phyloP scores from a whole-genome alignment of 2,329 filamentous ascomycete genomes.

The Aspergillus felis region DNA sequence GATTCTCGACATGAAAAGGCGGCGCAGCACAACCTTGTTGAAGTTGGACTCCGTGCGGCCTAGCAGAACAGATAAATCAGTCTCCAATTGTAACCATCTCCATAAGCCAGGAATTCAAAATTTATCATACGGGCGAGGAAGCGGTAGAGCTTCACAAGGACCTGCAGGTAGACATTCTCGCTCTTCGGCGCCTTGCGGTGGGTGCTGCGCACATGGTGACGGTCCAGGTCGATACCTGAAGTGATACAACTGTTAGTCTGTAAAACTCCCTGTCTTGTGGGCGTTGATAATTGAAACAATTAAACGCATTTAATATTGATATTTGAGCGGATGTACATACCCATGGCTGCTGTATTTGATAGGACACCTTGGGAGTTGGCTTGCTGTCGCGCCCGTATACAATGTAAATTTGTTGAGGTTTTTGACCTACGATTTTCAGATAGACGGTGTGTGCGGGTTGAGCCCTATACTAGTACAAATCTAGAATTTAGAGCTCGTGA shows the following conservation, averaged over 20 bases:
- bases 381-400: constrained; percentile 39
- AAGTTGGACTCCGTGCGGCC: constrained; percentile 95
- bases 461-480: constrained; percentile 41
- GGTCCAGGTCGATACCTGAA: constrained; percentile 55
- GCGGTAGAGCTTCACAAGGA: constrained; percentile 97
- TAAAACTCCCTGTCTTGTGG: not conserved
- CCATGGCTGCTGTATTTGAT: constrained; percentile 43
- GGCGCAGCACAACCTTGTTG: constrained; percentile 98
- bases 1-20: constrained; percentile 97
- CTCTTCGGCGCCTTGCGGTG: constrained; percentile 96
- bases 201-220: constrained; percentile 60
- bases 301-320: not conserved
- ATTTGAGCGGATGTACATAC: constrained; percentile 27
- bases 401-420: constrained; percentile 33
- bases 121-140: constrained; percentile 75
- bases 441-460: constrained; percentile 41
- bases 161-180: constrained; percentile 96
- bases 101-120: constrained; percentile 9
- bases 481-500: constrained; percentile 6
- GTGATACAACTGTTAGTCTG: constrained; percentile 13
- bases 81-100: constrained; percentile 2
- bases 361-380: constrained; percentile 38
- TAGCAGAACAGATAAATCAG: constrained; percentile 36
- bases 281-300: not conserved
- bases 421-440: constrained; percentile 39